Percentiles rank a stretch among this genome's conserved stretches.
These are phyloP conservation scores for Aspergillus sp. DNA, from an alignment of 2,329 filamentous ascomycete species.

Conservation along the genomic window DNA sequence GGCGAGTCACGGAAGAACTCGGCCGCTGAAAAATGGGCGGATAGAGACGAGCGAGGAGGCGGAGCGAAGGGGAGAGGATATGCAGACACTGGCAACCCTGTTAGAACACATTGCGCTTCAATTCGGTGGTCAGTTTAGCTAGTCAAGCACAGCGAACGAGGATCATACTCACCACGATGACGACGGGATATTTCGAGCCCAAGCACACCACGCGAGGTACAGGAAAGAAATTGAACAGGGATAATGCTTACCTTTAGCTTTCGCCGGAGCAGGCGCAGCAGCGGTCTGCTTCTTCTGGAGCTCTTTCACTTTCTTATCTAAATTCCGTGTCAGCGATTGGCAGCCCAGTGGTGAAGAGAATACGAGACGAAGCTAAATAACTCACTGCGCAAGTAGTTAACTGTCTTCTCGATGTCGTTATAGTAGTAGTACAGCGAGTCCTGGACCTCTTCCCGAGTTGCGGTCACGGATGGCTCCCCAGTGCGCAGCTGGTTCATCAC, in stretches of 20 bases:
- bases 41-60: slow-evolving; percentile 17
- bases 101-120: slow-evolving; percentile 38
- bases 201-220: slow-evolving; percentile 22
- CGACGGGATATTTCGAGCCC: slow-evolving; percentile 22
- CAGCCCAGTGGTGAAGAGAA: too few species aligned
- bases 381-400: slow-evolving; percentile 72
- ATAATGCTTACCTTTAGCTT: slow-evolving; percentile 25
- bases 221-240: slow-evolving; percentile 4
- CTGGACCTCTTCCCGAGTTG: slow-evolving; percentile 72
- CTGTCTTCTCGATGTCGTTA: slow-evolving; percentile 84
- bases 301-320: slow-evolving; percentile 38
- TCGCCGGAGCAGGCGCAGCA: slow-evolving; percentile 13
- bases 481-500: slow-evolving; percentile 65
- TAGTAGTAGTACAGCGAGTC: slow-evolving; percentile 95
- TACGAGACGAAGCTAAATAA: background rate
- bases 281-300: slow-evolving; percentile 28
- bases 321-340: background rate
- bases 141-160: slow-evolving; percentile 13
- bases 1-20: slow-evolving; percentile 80
- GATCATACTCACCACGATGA: slow-evolving; percentile 13
- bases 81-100: slow-evolving; percentile 32
- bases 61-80: slow-evolving; percentile 26
- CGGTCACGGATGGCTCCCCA: slow-evolving; percentile 56
- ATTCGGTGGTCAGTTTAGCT: slow-evolving; percentile 29
- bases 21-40: slow-evolving; percentile 43